These are phyloP conservation scores for Acacia crassicarpa DNA, from an alignment of 306 rosid genomes.

Conservation along the genomic window DNA sequence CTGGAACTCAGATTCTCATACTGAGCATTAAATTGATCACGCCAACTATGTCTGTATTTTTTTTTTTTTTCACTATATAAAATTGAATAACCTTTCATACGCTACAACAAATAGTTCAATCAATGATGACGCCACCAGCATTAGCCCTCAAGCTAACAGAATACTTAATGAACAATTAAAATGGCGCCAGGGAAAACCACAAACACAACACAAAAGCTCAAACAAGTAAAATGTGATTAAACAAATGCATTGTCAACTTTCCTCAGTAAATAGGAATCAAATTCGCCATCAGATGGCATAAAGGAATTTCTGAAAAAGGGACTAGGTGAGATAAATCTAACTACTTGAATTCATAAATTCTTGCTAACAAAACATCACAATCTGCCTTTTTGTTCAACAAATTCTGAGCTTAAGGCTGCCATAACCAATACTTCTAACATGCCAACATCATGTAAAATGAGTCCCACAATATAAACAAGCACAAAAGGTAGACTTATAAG, in stretches of 20 bases:
- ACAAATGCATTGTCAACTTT: not conserved
- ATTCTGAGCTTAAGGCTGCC: not conserved
- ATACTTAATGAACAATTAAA: not conserved
- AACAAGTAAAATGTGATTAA: not conserved
- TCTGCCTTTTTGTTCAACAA: not conserved
- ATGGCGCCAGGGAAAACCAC: not conserved
- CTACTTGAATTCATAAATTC: not conserved
- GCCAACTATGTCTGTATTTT: not conserved
- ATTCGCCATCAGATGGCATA: not conserved
- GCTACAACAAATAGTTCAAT: constrained; percentile 1
- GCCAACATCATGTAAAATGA: not conserved
- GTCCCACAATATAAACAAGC: not conserved
- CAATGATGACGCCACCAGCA: not conserved
- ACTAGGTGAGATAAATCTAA: not conserved
- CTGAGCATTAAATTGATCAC: not conserved
- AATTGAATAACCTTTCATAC: not conserved
- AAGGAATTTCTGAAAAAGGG: not conserved
- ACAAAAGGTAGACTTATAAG: not conserved
- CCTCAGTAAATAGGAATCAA: not conserved
- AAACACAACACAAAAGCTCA: not conserved
- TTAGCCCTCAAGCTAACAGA: not conserved
- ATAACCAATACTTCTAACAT: not conserved
- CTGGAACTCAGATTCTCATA: not conserved
- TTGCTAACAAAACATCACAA: not conserved
- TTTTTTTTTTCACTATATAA: not conserved